Percentiles rank a stretch among this genome's conserved stretches.
Evolutionary conservation across 2,329 filamentous ascomycete species (phyloP).

Genomic region (Dothistroma pini): DNA sequence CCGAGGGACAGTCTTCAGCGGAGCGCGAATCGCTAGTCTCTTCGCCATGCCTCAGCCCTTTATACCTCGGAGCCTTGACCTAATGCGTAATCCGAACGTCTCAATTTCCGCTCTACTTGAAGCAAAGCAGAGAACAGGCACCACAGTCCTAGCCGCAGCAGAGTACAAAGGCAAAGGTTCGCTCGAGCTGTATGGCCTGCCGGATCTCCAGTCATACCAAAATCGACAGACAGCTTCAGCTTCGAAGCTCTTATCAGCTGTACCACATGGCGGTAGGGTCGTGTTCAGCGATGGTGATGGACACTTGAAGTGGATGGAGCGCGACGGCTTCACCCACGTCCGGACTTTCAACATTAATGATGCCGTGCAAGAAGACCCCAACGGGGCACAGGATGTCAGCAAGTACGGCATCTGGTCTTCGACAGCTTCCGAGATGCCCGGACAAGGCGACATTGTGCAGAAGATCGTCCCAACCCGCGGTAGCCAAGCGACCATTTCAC

Average conservation of each 20-base stretch:
- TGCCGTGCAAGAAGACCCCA: conserved; percentile 3
- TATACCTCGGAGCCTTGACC: conserved; percentile 59
- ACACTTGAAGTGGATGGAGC: conserved; percentile 83
- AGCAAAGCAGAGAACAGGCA: conserved; percentile 53
- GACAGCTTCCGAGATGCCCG: conserved; percentile 24
- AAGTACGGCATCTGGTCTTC: conserved; percentile 27
- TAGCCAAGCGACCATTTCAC: conserved; percentile 6
- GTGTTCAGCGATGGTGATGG: conserved; percentile 83
- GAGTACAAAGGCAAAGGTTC: conserved; percentile 91
- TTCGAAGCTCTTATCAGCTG: conserved; percentile 77
- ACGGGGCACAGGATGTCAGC: conserved; percentile 17
- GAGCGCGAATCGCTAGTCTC: conserved; percentile 71
- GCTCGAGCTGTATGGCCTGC: conserved; percentile 75
- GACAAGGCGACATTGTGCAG: conserved; percentile 67
- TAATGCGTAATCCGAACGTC: conserved; percentile 49
- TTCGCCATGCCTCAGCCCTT: conserved; percentile 66
- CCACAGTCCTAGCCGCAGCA: conserved; percentile 75
- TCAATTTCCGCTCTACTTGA: conserved; percentile 51
- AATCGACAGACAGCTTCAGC: conserved; percentile 81
- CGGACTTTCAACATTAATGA: conserved; percentile 57
- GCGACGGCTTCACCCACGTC: conserved; percentile 63
- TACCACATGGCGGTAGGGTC: conserved; percentile 75
- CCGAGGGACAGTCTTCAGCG: conserved; percentile 75
- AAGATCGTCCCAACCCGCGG: conserved; percentile 63
- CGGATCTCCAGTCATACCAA: conserved; percentile 47